These are phyloP conservation scores for Penicillium pulvis DNA, from an alignment of 495 filamentous ascomycete species.

Conservation along the genomic window DNA sequence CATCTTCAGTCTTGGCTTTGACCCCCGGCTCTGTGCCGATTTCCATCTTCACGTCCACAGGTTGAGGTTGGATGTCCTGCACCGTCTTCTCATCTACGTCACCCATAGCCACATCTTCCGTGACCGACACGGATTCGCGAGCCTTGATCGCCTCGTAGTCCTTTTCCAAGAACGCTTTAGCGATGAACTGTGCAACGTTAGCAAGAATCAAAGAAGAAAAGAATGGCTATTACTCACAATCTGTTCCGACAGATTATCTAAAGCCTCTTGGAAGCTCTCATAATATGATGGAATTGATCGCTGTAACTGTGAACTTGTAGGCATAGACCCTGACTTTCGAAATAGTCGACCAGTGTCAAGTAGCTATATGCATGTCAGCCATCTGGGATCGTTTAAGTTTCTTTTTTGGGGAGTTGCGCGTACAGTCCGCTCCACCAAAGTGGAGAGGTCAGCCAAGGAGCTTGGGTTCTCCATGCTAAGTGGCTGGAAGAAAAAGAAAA, in stretches of 20 bases:
- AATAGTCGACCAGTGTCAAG: constrained; percentile 53
- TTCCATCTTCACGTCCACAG: constrained; percentile 20
- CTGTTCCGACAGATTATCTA: constrained; percentile 54
- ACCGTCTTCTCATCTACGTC: constrained; percentile 26
- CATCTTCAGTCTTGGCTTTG: constrained; percentile 20
- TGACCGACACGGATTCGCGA: constrained; percentile 33
- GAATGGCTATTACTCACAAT: constrained; percentile 45
- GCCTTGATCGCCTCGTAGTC: constrained; percentile 46
- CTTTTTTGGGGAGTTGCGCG: constrained; percentile 6
- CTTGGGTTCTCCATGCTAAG: constrained; percentile 43
- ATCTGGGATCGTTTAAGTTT: constrained; percentile 21
- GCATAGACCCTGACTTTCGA: constrained; percentile 38
- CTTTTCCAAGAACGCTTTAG: constrained; percentile 48
- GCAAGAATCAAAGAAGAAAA: constrained; percentile 5
- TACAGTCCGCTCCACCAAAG: constrained; percentile 51
- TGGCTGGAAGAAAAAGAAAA: not conserved
- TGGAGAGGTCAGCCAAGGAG: constrained; percentile 44
- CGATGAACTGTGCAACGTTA: constrained; percentile 40
- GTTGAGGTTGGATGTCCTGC: constrained; percentile 15
- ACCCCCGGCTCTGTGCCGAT: constrained; percentile 12
- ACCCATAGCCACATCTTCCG: constrained; percentile 37
- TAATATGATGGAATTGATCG: constrained; percentile 47
- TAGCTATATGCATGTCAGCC: constrained; percentile 34
- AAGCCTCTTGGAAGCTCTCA: constrained; percentile 48
- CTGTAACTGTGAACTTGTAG: constrained; percentile 41